Evolutionary conservation across 805 yeast species (phyloP), one percentile per base, ranked within the genome.

Genomic region (Blastobotrys attinorum): DNA sequence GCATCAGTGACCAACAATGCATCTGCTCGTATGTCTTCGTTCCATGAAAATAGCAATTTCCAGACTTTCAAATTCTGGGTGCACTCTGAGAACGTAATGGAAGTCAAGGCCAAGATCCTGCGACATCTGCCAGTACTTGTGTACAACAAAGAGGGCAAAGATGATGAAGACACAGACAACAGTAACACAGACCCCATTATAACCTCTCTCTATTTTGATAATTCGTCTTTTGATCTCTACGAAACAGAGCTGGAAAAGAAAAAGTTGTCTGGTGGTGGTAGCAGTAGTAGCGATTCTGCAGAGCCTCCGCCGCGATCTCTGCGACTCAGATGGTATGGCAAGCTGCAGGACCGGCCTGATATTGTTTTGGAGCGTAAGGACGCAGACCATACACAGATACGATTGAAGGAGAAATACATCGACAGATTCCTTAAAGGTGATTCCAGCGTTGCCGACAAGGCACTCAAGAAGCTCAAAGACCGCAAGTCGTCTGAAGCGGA

Each of bases 41-140:
- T 60, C 23, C 50, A 55, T 27, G 60, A 57, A 45, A 63, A 63
- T 42, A 57, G 56, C 70, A 63, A 59, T 22, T 64, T 59, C 50
- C 62, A 68, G 17, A 80, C 86, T 13, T 79, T 81, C 64, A 87
- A 85, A 66, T 90, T 90, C 64, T 90, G 98, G 98, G 75, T 92
- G 36, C 97, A 90, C 62, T 89, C 90, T n/a, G 98, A 92, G 55
- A 84, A 87, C 61, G 62, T 92, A 60, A 89, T 90, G 96, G 97
- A 90, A 66, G 96, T 89, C 44, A 90, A 90, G 68, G 87, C 97
- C n/a, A 79, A 88, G 47, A 85, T 90, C 52, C 75, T 90, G 60
- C 82, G 97, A 62, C 95, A 87, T 57, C 75, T 90, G 52, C 98
- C 98, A 1, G 95, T 89, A 4, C 72, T 90, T 49, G 83, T 90